Base-by-base conservation (phyloP, 768 basidiomycete species). In the Kwoniella dejecticola region DNA sequence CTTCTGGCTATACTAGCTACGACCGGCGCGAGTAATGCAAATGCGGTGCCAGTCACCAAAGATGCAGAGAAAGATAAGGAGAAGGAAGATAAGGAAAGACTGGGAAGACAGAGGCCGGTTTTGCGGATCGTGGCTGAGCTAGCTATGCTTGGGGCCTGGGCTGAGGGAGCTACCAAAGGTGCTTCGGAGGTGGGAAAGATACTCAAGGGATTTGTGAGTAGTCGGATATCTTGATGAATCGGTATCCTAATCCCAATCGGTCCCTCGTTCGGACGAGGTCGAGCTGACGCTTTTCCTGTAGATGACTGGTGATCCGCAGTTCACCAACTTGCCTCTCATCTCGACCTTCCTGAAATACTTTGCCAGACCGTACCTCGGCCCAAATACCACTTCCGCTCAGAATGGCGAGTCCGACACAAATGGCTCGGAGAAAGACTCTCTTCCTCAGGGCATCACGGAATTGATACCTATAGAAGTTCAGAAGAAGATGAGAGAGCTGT, bases 331-430 rank as follows among this genome's bases (percentile, higher is more conserved):
- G 19, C 96, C 96, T 0, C 83, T 99, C 45, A 84, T 97, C 30
- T 85, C 90, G 7, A 92, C 89, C 0, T 98, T 98, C 77, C 85
- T 97, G 66, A 98, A 96, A 77, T 85, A 89, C n/a, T 96, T 91
- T 76, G 86, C 88, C 6, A 84, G 87, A 6, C 89, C 91, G 0
- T 99, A 87, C 79, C 86, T 97, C 47, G 92, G 94, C n/a, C 82
- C 57, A 10, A 52, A 24, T 7, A 26, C 19, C 12, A 27, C 45
- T 13, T 47, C 48, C 12, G 50, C 64, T 26, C 31, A 50, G 26
- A 59, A 21, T 12, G 50, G 36, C 0, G 49, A 49, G 33, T 24
- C 58, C 11, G 24, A 33, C 13, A 54, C 31, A 15, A 36, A 40
- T 46, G 21, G 4, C 3, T 21, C 15, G 4, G 50, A 53, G 12